Conservation (phyloP, 2,329 filamentous ascomycete species). For the Lachnellula hyalina region DNA sequence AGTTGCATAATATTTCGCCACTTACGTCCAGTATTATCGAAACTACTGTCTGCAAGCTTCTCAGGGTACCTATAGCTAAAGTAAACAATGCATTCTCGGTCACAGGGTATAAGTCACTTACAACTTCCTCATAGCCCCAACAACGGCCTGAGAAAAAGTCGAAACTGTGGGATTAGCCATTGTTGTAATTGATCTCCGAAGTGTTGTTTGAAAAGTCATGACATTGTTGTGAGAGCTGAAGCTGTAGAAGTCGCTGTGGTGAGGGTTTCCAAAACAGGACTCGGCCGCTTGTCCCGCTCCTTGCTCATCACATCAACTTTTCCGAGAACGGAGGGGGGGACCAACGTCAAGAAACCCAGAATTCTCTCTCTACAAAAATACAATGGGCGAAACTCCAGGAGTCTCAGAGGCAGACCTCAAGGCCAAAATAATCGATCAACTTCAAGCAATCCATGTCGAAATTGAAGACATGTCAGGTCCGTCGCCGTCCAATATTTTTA, state of each 20-base stretch:
- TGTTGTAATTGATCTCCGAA: slow-evolving; percentile 7
- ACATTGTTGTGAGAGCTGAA: slow-evolving; percentile 3
- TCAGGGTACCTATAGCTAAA: slow-evolving; percentile 68
- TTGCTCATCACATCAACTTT: slow-evolving; percentile 16
- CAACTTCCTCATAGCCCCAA: slow-evolving; percentile 74
- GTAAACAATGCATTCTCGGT: slow-evolving; percentile 7
- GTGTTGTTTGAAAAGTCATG: slow-evolving; percentile 18
- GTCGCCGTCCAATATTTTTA: slow-evolving; percentile 23
- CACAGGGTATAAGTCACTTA: slow-evolving; percentile 40
- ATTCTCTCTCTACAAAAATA: slow-evolving; percentile 1
- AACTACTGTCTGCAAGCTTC: slow-evolving; percentile 79
- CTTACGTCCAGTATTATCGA: slow-evolving; percentile 86
- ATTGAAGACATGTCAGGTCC: slow-evolving; percentile 90
- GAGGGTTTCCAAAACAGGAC: neutral
- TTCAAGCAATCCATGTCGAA: slow-evolving; percentile 74
- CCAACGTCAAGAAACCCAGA: neutral
- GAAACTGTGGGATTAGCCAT: slow-evolving; percentile 24
- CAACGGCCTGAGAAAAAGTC: slow-evolving; percentile 60
- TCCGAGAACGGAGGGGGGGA: neutral
- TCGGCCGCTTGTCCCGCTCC: slow-evolving; percentile 8
- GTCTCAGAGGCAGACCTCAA: slow-evolving; percentile 71
- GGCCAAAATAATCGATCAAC: slow-evolving; percentile 60
- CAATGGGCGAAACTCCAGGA: slow-evolving; percentile 50
- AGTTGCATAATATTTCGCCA: neutral
- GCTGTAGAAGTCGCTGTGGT: neutral